Evolutionary conservation across 331 rosid species (phyloP), one percentile per base, ranked within the genome.

Genomic region (Quercus tomentella): DNA sequence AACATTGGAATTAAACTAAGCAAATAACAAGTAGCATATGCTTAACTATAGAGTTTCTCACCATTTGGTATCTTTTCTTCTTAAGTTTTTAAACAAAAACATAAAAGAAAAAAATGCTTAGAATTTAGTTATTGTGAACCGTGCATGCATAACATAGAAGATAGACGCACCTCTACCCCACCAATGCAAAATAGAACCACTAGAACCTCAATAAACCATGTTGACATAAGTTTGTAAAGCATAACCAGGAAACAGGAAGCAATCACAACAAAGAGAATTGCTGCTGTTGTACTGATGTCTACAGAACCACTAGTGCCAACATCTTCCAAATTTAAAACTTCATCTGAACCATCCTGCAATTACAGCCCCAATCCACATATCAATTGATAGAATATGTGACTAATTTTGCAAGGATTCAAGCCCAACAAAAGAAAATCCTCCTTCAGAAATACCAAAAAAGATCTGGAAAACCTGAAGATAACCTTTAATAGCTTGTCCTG

Each of bases 171-270:
- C 98, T 96, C 99, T 66, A 88, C 86, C 57, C 99, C 99, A 1
- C 99, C 99, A 70, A 96, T 89, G 91, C 93, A 89, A 81, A 96
- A 96, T 41, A 96, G 89, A 84, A 90, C 92, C 95, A 93, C 99
- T 81, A 96, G 86, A 82, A 96, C 82, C 89, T 96, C 98, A 61
- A 96, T 78, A 77, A 96, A 96, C 97, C 93, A 88, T 79, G 62
- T 83, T 23, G 99, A 92, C 99, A 96, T 96, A 25, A 96, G 93
- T 78, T 92, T 90, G 89, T 96, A 96, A 57, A 96, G 87, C 97
- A 96, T 90, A 77, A 93, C 81, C 90, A 96, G 83, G 90, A 93
- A 96, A 86, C 97, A 87, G 51, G 99, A 96, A 77, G 99, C 98
- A 80, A 96, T 75, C 88, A 93, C 93, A 37, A 96, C 98, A 66